Evolutionary conservation across 1,284 basidiomycete species (phyloP).

Genomic region (Apiotrichum gracile): DNA sequence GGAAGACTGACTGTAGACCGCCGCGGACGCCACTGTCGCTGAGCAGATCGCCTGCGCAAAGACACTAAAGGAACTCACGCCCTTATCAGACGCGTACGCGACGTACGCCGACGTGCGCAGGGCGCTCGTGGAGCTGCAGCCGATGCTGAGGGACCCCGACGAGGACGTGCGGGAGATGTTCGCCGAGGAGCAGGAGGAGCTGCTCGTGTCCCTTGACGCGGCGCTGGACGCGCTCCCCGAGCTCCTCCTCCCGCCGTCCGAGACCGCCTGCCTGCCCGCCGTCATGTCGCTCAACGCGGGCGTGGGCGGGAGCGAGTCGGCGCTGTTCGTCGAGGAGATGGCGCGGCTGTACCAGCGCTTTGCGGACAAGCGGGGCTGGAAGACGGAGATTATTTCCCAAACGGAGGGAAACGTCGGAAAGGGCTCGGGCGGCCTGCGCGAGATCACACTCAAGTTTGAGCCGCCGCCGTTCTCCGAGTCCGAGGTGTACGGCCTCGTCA

Average conservation of each 20-base stretch:
- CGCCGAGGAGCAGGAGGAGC: conserved; percentile 58
- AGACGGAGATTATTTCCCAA: conserved; percentile 40
- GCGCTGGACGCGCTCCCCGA: conserved; percentile 58
- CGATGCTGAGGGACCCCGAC: conserved; percentile 69
- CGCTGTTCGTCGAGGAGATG: conserved; percentile 73
- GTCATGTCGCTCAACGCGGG: conserved; percentile 88
- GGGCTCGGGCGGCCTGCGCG: conserved; percentile 64
- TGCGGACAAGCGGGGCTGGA: conserved; percentile 52
- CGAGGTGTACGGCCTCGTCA: conserved; percentile 69
- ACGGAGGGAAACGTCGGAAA: conserved; percentile 51
- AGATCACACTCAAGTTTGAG: conserved; percentile 60
- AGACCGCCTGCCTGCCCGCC: conserved; percentile 63
- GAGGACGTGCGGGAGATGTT: conserved; percentile 70
- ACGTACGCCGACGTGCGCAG: conserved; percentile 50
- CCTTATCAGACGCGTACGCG: conserved; percentile 54
- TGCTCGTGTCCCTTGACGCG: conserved; percentile 53
- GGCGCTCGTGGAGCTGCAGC: conserved; percentile 58
- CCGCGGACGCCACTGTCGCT: conserved; percentile 15
- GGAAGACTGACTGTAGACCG: background rate
- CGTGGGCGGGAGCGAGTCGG: conserved; percentile 85
- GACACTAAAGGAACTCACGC: conserved; percentile 54
- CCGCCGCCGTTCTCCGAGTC: conserved; percentile 55
- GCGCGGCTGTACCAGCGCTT: conserved; percentile 76
- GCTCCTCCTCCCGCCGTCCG: conserved; percentile 65
- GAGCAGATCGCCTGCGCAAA: conserved; percentile 51